Evolutionary conservation across 2,329 filamentous ascomycete species (phyloP), one percentile per base, ranked within the genome.

Genomic region (Dothistroma septosporum): DNA sequence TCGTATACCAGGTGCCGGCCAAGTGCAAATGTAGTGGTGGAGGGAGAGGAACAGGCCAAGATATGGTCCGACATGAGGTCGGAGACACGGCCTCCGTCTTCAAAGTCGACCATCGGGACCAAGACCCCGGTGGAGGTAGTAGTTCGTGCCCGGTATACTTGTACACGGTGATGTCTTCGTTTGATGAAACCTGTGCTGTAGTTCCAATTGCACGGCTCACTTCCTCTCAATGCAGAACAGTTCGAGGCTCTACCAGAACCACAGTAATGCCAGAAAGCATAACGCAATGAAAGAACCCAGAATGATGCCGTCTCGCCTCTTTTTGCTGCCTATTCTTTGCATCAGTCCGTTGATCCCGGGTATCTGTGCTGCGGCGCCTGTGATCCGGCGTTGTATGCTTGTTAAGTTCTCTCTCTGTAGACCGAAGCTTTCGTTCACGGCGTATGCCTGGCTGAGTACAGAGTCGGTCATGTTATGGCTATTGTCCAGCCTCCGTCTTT

Each of bases 321-420:
- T 96, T 81, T 96, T 95, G 60, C 91, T 88, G 56, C 92, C 93
- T 76, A 99, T 99, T 77, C 91, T 89, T 55, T 87, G 86, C 69
- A 99, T 97, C 72, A 99, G 79, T 55, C 87, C 87, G 76, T 97
- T 99, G 69, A 99, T 87, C 1, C 94, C 94, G 0, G 94, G 94
- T 16, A 99, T 89, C 73, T 96, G 89, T 72, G 90, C 91, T 44
- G 93, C 94, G 31, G 92, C 93, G 35, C 89, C 82, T 4, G 91
- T 92, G 75, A 99, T 97, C 64, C 93, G 84, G 64, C 93, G 82
- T 75, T 97, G 96, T 72, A 99, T 93, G 75, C 85, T 95, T 49
- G 88, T 85, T 64, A 99, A 77, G 28, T 89, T 93, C 80, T 97
- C 92, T 63, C 92, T 83, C 80, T 99, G 94, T 59, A 92, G 72